Conservation (phyloP, 164 flowering plant genomes). For the Magnolia sinica region DNA sequence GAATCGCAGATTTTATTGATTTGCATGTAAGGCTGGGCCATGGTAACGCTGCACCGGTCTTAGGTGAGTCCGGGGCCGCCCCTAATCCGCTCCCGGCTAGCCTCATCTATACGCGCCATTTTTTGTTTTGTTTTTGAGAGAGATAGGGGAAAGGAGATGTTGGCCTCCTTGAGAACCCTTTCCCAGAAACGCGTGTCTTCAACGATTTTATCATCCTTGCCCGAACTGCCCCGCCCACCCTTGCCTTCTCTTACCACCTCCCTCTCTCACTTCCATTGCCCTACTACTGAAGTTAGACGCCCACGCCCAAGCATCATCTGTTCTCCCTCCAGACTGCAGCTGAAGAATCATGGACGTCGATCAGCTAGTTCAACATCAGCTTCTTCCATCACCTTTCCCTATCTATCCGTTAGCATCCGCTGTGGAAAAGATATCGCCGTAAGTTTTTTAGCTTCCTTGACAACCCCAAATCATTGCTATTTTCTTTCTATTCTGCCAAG, state of each 20-base stretch:
- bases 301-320: background rate
- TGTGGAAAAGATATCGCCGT: background rate
- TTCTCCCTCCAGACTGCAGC: background rate
- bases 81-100: too few species aligned
- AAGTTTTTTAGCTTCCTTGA: background rate
- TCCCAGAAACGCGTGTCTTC: background rate
- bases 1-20: too few species aligned
- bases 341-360: background rate
- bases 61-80: too few species aligned
- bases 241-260: background rate
- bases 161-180: background rate
- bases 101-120: too few species aligned
- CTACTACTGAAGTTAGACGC: background rate
- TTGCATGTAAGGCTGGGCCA: too few species aligned
- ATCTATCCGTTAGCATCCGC: background rate
- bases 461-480: too few species aligned
- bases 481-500: too few species aligned
- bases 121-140: too few species aligned
- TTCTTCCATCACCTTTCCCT: background rate
- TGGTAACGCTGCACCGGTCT: too few species aligned
- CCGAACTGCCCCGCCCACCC: background rate
- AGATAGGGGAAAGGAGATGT: too few species aligned
- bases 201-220: too few species aligned
- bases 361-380: background rate
- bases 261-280: background rate